A percentile compares a stretch with the other conserved stretches of the same genome.
Evolutionary conservation across 805 yeast species (phyloP).

Genomic region (Sporopachydermia lactativora): DNA sequence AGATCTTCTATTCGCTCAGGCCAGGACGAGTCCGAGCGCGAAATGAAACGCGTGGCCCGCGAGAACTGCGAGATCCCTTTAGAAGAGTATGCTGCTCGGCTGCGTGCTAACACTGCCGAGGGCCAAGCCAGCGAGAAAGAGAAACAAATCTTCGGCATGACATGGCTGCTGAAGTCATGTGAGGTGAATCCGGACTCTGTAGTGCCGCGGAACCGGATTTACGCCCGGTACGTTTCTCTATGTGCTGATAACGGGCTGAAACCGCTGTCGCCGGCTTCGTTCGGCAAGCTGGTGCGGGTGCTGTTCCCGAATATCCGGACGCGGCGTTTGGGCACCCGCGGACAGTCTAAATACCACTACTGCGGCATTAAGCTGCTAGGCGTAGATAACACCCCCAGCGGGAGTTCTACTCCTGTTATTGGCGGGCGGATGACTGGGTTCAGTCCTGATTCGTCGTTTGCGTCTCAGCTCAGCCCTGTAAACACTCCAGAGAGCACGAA

Average conservation of each 20-base stretch:
- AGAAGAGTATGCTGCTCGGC: background rate
- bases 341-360: conserved; percentile 74
- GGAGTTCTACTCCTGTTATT: background rate
- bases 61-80: conserved; percentile 2
- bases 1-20: background rate
- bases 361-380: conserved; percentile 50
- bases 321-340: conserved; percentile 69
- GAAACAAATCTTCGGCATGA: conserved; percentile 64
- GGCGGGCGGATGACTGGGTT: conserved; percentile 26
- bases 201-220: conserved; percentile 53
- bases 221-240: conserved; percentile 45
- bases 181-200: conserved; percentile 33
- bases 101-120: background rate
- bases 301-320: conserved; percentile 56
- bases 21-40: background rate
- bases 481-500: conserved; percentile 8
- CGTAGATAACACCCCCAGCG: conserved; percentile 14
- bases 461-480: conserved; percentile 28
- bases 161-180: conserved; percentile 62
- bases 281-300: conserved; percentile 60
- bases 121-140: conserved; percentile 14
- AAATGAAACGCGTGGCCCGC: conserved; percentile 1
- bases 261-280: conserved; percentile 60
- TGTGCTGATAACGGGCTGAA: conserved; percentile 41
- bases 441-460: conserved; percentile 17